Base-by-base conservation (phyloP, 805 yeast genomes). In the Ascoidea asiatica region DNA sequence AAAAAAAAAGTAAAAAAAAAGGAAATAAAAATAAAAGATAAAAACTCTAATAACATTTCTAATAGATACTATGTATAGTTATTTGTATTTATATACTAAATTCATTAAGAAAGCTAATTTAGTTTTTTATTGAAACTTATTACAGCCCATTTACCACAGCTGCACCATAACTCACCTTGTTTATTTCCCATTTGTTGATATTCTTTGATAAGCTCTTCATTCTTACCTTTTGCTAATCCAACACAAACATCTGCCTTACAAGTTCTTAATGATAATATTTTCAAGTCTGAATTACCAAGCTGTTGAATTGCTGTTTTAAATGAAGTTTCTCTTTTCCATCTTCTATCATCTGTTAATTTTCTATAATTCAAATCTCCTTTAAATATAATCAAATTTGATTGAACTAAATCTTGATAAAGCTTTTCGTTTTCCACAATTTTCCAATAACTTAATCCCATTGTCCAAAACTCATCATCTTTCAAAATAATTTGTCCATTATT, bases 321-420 rank as follows among this genome's bases (percentile, higher is more conserved):
- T 2, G 88, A 72, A 0, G 95, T 85, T 2, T 87, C 75, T 46
- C 81, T 72, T 18, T 77, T 77, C 99, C 99, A 92, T 53, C 70
- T 70, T 61, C 89, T 73, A 56, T 92, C 99, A 43, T 87, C 95
- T 1, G 95, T 83, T 48, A 94, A 65, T 62, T 92, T 92, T 63
- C 99, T 77, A 65, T 94, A 90, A 66, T 92, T 92, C 63, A 92
- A 72, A 56, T 92, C 99, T 46, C 99, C 99, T 65, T 92, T 92
- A 62, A 90, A 81, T 49, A 92, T 77, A 18, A 85, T 73, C 48
- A 90, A 70, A 44, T 79, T 68, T 11, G 94, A 81, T 15, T 78
- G 64, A 48, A 65, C 59, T 50, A 92, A 67, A 44, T 77, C 77
- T 5, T 72, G 58, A 64, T 81, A 79, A 21, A 87, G 65, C 42